A percentile compares a stretch with the other conserved stretches of the same genome.
These are phyloP conservation scores for Zasmidium cellare DNA, from an alignment of 2,329 filamentous ascomycete species.

Conservation along the genomic window DNA sequence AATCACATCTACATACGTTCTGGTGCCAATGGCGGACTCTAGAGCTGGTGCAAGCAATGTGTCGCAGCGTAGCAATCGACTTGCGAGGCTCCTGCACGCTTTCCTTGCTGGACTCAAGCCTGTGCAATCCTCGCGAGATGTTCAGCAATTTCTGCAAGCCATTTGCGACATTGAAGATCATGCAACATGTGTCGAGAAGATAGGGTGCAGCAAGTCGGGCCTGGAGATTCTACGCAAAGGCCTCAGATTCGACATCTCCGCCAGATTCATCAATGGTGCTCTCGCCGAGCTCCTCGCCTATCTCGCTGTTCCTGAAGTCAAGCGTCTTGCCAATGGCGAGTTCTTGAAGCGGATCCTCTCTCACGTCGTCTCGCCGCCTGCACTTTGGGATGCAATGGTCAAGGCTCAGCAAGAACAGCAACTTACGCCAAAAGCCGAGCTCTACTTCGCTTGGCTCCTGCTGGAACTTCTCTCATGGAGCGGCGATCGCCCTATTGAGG, in stretches of 20 bases:
- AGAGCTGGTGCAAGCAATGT: no score
- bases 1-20: no score
- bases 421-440: constrained; percentile 29
- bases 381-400: constrained; percentile 55
- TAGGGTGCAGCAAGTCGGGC: constrained; percentile 39
- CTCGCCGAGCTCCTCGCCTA: constrained; percentile 37
- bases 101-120: constrained; percentile 42
- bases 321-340: constrained; percentile 51
- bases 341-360: constrained; percentile 51
- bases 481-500: constrained; percentile 21
- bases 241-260: constrained; percentile 46
- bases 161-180: constrained; percentile 45
- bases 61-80: background rate
- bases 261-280: constrained; percentile 46
- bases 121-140: constrained; percentile 41
- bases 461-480: constrained; percentile 49
- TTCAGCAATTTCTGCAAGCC: constrained; percentile 51
- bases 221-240: constrained; percentile 41
- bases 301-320: constrained; percentile 46
- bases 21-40: no score
- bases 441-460: constrained; percentile 41
- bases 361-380: constrained; percentile 52
- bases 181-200: constrained; percentile 42
- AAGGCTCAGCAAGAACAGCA: constrained; percentile 26
- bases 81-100: constrained; percentile 39